phyloP scores from a whole-genome alignment of 345 rosid species.

The Salix koriyanagi region DNA sequence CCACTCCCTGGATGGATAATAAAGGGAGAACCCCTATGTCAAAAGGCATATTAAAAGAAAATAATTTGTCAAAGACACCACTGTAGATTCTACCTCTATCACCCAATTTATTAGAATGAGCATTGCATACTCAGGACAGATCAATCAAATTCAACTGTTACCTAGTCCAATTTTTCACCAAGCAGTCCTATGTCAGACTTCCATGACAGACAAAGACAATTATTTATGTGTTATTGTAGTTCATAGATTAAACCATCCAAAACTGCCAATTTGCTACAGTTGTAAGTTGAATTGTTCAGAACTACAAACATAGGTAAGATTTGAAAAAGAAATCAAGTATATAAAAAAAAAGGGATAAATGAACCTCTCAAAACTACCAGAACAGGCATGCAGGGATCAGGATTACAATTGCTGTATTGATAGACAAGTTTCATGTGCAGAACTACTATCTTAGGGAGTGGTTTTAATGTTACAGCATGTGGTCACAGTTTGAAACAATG shows the following conservation, averaged over 20 bases:
- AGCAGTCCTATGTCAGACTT: conserved; percentile 10
- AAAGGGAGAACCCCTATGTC: conserved; percentile 43
- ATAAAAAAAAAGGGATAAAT: neutral
- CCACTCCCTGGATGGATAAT: conserved; percentile 48
- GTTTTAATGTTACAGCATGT: neutral
- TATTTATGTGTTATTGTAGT: neutral
- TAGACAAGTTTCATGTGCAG: neutral
- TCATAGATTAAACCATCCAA: conserved; percentile 1
- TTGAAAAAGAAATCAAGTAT: neutral
- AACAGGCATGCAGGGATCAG: neutral
- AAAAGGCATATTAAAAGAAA: conserved; percentile 35
- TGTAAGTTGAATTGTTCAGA: neutral
- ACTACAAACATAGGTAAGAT: neutral
- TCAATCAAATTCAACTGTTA: conserved; percentile 2
- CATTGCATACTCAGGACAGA: neutral
- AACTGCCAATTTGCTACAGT: neutral
- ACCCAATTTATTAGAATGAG: conserved; percentile 14
- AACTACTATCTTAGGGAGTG: neutral
- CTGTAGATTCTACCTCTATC: conserved; percentile 19
- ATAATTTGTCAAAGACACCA: conserved; percentile 20
- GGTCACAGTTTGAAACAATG: neutral
- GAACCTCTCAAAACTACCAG: neutral
- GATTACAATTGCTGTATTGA: neutral
- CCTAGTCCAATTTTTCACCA: neutral
- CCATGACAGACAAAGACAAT: conserved; percentile 5